phyloP scores from a whole-genome alignment of 2,329 filamentous ascomycete genomes.

The Diplocarpon rosae region DNA sequence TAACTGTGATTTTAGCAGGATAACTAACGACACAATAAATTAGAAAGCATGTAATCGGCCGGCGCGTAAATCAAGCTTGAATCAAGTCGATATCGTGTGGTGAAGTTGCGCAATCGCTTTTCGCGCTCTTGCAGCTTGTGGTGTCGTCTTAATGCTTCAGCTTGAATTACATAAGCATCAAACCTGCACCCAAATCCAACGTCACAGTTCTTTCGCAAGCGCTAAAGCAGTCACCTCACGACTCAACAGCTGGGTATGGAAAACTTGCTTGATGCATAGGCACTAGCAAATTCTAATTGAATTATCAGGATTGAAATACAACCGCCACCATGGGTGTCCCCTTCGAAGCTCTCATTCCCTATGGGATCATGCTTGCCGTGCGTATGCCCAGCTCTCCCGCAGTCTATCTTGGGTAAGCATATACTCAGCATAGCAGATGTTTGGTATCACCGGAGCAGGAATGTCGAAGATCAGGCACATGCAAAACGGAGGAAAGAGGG shows the following conservation, averaged over 20 bases:
- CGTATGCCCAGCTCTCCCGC: constrained; percentile 11
- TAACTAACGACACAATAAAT: constrained; percentile 17
- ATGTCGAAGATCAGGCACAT: constrained; percentile 29
- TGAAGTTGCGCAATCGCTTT: constrained; percentile 21
- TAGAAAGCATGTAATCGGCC: constrained; percentile 16
- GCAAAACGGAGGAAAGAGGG: constrained; percentile 31
- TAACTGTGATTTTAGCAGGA: constrained; percentile 12
- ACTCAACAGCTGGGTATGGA: constrained; percentile 16
- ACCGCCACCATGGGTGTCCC: constrained; percentile 31
- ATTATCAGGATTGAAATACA: constrained; percentile 13
- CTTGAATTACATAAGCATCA: background rate
- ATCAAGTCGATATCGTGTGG: constrained; percentile 17
- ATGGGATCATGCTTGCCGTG: constrained; percentile 31
- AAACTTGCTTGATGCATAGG: background rate
- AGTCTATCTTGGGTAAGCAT: background rate
- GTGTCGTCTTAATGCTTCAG: constrained; percentile 10
- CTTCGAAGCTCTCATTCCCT: constrained; percentile 32
- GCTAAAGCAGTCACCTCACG: constrained; percentile 12
- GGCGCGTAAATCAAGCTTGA: constrained; percentile 27
- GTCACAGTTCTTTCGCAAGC: constrained; percentile 12
- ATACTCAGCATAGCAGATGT: constrained; percentile 29
- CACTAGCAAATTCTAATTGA: constrained; percentile 7
- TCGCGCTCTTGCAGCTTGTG: constrained; percentile 8
- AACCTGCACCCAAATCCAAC: constrained; percentile 9
- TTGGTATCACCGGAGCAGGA: constrained; percentile 30